Evolutionary conservation across 225 moss, liverwort and hornwort genomes (phyloP), one percentile per base, ranked within the genome.

Genomic region (Antitrichia curtipendula): DNA sequence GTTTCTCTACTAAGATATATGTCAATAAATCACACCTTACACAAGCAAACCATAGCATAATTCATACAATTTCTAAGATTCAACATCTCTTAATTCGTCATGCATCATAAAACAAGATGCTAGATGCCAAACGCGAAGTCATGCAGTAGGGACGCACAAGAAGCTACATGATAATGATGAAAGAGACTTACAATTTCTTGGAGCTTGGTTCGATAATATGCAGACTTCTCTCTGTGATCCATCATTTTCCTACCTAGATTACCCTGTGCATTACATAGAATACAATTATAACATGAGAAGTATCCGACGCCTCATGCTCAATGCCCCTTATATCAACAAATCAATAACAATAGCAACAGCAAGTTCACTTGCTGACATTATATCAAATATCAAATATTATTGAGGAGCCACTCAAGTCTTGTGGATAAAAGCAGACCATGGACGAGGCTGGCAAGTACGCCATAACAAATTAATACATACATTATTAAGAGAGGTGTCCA

Each of bases 161-260:
- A 82, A 57, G 29, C 69, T 45, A 78, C 62, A 58, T 78, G 56
- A 78, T 28, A 73, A 84, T 70, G 73, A 82, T 74, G 68, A 40
- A 57, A 83, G 78, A 91, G 40, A 80, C 96, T 94, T 91, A 98
- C 97, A 57, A 99, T 97, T 91, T 99, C 99, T 90, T 99, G 99
- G 78, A 99, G 87, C 91, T 97, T 97, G 60, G 95, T 94, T 53
- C 96, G 94, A 78, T 99, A 99, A 90, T 92, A 97, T 90, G 96
- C 97, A 52, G 95, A 91, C 89, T 99, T 97, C 90, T 99, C 96
- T 85, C 93, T 93, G 89, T 95, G 96, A 91, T 99, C 96, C 99
- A 99, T 96, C 86, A 95, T 91, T 88, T 97, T 93, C 90, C 94
- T 95, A 87, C 93, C 94, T 75, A 93, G 90, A 90, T 74, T 90